These are phyloP conservation scores for Claviceps capensis DNA, from an alignment of 2,329 filamentous ascomycete species.

Conservation along the genomic window DNA sequence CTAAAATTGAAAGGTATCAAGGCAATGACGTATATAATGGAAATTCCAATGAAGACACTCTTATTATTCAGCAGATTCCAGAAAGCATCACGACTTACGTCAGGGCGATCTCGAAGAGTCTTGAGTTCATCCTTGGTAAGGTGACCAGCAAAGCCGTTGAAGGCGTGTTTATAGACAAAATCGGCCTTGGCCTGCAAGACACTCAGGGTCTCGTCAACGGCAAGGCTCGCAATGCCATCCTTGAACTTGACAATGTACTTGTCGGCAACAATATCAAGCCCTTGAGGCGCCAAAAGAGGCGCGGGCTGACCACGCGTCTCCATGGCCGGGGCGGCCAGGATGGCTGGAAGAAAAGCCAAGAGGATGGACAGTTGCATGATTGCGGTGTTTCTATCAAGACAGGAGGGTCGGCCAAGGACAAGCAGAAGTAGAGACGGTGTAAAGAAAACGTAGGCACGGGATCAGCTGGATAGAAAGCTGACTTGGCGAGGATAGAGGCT, in stretches of 20 bases:
- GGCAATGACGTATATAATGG: no score
- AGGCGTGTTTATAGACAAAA: constrained; percentile 11
- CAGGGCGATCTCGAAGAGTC: constrained; percentile 12
- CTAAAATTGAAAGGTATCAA: no score
- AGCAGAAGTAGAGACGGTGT: background rate
- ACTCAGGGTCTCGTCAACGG: constrained; percentile 7
- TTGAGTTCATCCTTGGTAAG: constrained; percentile 11
- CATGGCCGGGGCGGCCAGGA: constrained; percentile 10
- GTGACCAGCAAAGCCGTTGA: constrained; percentile 14
- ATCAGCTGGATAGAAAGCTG: background rate
- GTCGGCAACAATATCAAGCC: constrained; percentile 11
- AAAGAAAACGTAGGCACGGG: background rate
- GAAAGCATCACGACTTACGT: constrained; percentile 7
- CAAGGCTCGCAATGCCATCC: constrained; percentile 7
- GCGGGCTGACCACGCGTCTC: constrained; percentile 14
- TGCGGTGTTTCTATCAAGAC: background rate
- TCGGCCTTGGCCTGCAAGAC: constrained; percentile 11
- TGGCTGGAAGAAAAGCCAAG: constrained; percentile 12
- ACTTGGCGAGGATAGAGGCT: background rate
- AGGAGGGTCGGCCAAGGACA: background rate
- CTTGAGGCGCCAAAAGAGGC: constrained; percentile 12
- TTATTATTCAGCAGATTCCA: background rate
- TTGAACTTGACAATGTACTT: constrained; percentile 20
- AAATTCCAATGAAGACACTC: no score
- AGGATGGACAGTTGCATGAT: constrained; percentile 14